Conservation (phyloP, 148 eudicot species). For the Rhododendron ovatum region DNA sequence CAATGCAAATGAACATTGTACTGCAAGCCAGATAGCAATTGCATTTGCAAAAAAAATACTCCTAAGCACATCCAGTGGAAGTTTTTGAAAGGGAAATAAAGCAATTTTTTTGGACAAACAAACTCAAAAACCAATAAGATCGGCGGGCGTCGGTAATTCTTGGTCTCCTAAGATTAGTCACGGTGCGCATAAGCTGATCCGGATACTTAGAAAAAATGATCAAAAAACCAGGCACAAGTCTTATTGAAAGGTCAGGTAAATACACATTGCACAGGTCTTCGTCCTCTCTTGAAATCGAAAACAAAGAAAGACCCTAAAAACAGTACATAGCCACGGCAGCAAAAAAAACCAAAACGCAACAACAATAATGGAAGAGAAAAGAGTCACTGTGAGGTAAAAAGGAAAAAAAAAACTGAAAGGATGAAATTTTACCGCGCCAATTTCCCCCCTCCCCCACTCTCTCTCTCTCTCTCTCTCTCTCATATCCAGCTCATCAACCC, state of each 20-base stretch:
- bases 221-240: slow-evolving; percentile 1
- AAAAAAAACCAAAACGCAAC: neutral
- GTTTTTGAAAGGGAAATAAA: neutral
- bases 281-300: neutral
- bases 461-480: neutral
- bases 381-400: neutral
- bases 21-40: neutral
- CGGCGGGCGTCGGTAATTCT: no score
- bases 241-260: slow-evolving; percentile 3
- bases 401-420: neutral
- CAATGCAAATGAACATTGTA: neutral
- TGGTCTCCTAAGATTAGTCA: no score
- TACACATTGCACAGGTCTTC: slow-evolving; percentile 8
- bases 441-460: neutral
- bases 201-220: neutral
- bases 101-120: neutral
- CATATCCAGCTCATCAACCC: neutral
- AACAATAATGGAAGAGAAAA: neutral
- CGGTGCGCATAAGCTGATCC: no score
- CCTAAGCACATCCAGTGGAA: neutral
- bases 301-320: neutral
- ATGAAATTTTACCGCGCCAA: neutral
- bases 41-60: neutral
- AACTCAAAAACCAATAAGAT: neutral
- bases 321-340: neutral